Conservation (phyloP, 1,284 basidiomycete genomes). For the Ganoderma lingzhi region DNA sequence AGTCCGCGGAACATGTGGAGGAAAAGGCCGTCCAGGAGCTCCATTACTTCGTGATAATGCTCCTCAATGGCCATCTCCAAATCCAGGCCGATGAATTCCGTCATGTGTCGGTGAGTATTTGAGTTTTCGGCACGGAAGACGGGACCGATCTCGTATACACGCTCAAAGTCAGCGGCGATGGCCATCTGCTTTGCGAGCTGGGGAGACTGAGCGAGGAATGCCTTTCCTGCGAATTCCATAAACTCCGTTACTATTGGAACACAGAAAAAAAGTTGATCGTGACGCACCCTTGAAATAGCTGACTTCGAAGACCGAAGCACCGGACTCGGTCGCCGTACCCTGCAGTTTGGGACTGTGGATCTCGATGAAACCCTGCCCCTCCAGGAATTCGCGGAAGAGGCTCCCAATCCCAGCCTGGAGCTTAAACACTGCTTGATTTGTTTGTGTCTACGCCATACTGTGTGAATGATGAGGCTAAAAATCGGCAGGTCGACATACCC, state of each 20-base stretch:
- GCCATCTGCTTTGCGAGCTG: slow-evolving; percentile 99
- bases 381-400: slow-evolving; percentile 90
- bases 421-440: slow-evolving; percentile 97
- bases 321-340: slow-evolving; percentile 96
- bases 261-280: neutral
- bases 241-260: neutral
- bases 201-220: slow-evolving; percentile 96
- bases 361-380: slow-evolving; percentile 84
- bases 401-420: slow-evolving; percentile 90
- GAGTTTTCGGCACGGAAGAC: slow-evolving; percentile 99
- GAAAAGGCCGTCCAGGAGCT: slow-evolving; percentile 86
- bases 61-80: slow-evolving; percentile 99
- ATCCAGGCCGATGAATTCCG: slow-evolving; percentile 99
- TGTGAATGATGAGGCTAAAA: neutral
- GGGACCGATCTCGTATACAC: slow-evolving; percentile 96
- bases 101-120: slow-evolving; percentile 98
- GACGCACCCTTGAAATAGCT: slow-evolving; percentile 92
- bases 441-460: slow-evolving; percentile 72
- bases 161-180: slow-evolving; percentile 97
- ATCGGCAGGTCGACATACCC: slow-evolving; percentile 58
- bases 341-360: slow-evolving; percentile 99
- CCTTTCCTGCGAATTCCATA: slow-evolving; percentile 62
- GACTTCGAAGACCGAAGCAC: slow-evolving; percentile 98
- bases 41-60: slow-evolving; percentile 97
- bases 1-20: slow-evolving; percentile 86